Base-by-base conservation (phyloP, 176 grass and related monocot genomes). In the Carex littledalei region DNA sequence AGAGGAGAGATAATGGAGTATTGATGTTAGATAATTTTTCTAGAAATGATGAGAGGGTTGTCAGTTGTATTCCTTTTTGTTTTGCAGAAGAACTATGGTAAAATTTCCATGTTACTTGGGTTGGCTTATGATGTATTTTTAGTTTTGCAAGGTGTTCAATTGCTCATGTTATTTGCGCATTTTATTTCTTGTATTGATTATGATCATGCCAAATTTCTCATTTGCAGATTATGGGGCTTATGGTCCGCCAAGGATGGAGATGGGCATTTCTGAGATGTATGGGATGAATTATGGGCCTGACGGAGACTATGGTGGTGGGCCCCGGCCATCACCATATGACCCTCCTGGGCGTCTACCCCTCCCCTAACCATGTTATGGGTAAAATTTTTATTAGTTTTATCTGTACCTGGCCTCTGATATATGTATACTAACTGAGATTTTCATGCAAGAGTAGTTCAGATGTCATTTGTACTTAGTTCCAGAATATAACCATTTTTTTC, bases 161-260 rank as follows among this genome's bases (percentile, higher is more conserved):
- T 55, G 49, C 22, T 77, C 11, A 55, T 77, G 22, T 55, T 77
- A 77, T 29, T 55, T 55, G 49, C 0, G 34, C 47, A 4, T 14
- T 77, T 29, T 43, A 29, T 8, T 55, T 77, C 47, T 55, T 54
- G 2, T 72, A 18, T 45, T 41, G 39, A 72, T 45, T 72, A 12
- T 72, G 16, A 32, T 29, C 5, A 29, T 55, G 8, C 73, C 49
- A 29, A 55, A 77, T 55, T 49, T 73, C 3, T 77, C 12, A 9
- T 77, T 55, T 55, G 73, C 29, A 77, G 73, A 55, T 77, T 77
- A 77, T 55, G 73, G 49, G 49, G 22, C 49, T 32, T 77, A 55
- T 55, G 73, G 21, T 22, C 22, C 20, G 3, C 37, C 49, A 55
- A 77, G 73, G 49, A 50, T 6, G 13, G 47, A 77, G 12, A 77